Evolutionary conservation across 768 basidiomycete genomes (phyloP).

Genomic region (Suillus brevipes): DNA sequence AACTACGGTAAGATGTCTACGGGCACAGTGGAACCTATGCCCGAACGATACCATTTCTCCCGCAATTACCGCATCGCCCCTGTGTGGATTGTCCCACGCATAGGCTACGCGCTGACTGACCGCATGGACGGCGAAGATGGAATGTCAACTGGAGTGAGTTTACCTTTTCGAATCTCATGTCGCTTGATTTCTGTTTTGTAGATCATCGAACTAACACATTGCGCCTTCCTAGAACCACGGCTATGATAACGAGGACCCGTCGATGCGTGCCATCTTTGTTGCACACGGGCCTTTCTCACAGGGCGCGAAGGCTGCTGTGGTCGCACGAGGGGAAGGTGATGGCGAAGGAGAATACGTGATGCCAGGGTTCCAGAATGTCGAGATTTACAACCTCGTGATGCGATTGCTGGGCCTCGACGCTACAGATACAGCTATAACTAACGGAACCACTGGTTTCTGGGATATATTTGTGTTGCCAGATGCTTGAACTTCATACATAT

Average conservation of each 20-base stretch:
- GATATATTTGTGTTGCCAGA: constrained; percentile 56
- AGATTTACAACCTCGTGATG: constrained; percentile 82
- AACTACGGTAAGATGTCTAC: constrained; percentile 11
- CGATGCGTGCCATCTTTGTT: constrained; percentile 90
- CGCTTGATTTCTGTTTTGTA: neutral
- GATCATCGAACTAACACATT: neutral
- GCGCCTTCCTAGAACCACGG: constrained; percentile 69
- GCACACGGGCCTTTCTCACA: constrained; percentile 88
- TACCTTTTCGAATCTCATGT: neutral
- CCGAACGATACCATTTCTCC: constrained; percentile 74
- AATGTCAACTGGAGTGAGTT: constrained; percentile 73
- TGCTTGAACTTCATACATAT: neutral
- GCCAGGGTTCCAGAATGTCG: constrained; percentile 81
- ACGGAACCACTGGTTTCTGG: constrained; percentile 86
- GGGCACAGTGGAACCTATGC: constrained; percentile 53
- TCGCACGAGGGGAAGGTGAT: constrained; percentile 14
- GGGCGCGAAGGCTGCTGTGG: constrained; percentile 56
- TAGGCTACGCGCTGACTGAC: constrained; percentile 79
- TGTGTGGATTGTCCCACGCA: constrained; percentile 78
- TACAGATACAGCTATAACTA: constrained; percentile 53
- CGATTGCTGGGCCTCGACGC: constrained; percentile 67
- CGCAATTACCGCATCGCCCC: constrained; percentile 80
- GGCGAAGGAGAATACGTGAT: constrained; percentile 61
- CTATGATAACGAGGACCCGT: constrained; percentile 74
- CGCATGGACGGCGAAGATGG: constrained; percentile 57